Evolutionary conservation across 176 grass and related monocot genomes (phyloP).

Genomic region (Juncus effusus): DNA sequence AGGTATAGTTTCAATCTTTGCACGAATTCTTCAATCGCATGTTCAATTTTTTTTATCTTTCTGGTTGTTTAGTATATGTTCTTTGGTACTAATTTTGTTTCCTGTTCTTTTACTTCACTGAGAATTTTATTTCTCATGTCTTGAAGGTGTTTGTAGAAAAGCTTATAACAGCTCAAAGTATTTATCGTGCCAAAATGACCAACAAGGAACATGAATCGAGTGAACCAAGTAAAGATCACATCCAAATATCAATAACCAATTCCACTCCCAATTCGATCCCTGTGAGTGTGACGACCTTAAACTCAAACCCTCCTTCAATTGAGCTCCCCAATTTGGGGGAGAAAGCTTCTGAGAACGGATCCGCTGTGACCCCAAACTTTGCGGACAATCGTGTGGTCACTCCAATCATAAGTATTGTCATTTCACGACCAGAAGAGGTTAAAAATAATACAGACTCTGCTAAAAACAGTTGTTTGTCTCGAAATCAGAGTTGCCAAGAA

Average conservation of each 20-base stretch:
- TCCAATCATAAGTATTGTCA: conserved; percentile 54
- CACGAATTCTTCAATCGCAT: background rate
- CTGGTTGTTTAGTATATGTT: background rate
- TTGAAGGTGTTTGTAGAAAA: conserved; percentile 8
- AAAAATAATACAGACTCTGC: conserved; percentile 24
- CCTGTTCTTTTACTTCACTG: background rate
- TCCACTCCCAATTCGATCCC: conserved; percentile 12
- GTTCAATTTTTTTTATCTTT: background rate
- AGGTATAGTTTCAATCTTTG: conserved; percentile 26
- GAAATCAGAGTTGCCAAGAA: conserved; percentile 63
- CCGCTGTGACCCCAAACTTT: background rate
- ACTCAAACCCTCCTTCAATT: conserved; percentile 5
- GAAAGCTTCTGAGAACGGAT: conserved; percentile 12
- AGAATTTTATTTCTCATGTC: conserved; percentile 1
- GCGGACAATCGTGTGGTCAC: conserved; percentile 16
- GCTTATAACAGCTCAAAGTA: background rate
- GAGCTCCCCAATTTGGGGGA: conserved; percentile 32
- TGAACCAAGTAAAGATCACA: background rate
- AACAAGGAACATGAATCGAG: conserved; percentile 22
- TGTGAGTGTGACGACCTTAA: background rate
- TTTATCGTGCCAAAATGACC: conserved; percentile 11
- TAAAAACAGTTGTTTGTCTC: conserved; percentile 38
- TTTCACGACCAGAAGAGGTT: conserved; percentile 55
- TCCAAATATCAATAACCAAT: conserved; percentile 5
- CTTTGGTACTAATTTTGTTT: conserved; percentile 7